Evolutionary conservation across 164 flowering plant genomes (phyloP), one percentile per base, ranked within the genome.

Genomic region (Umbellularia californica): DNA sequence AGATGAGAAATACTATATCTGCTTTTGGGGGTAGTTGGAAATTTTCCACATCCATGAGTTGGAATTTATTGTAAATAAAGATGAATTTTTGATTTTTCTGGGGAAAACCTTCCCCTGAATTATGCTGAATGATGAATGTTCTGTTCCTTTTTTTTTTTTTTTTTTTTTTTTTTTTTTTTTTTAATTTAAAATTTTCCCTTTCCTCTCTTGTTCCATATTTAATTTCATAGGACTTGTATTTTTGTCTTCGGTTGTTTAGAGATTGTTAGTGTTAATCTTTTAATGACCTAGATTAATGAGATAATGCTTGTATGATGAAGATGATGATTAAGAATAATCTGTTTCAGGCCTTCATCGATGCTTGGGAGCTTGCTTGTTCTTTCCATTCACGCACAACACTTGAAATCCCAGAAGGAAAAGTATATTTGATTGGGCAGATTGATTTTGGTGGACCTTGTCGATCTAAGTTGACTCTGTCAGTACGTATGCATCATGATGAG

Each of bases 361-460:
- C 90, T 25, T 96, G 99, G 98, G 76, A 86, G 68, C 60, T 52
- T 0, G 98, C 91, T 68, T 96, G 99, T 83, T 88, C 93, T 63
- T 78, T 33, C 30, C 65, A 82, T 10, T 80, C 70, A 6, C 70
- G 78, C 68, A 27, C 88, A 33, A 77, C 73, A 65, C 77, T 96
- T 68, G 70, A 85, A 69, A 69, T 94, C 69, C 91, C 93, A 25
- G 68, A 80, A 69, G 90, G 89, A 41, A 84, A 75, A 10, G 78
- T 75, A 28, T 91, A 76, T 74, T 80, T 87, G 73, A 84, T 94
- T 62, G 79, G 77, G 65, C 94, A 97, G 68, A 77, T 87, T 74
- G 84, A 87, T 79, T 84, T 96, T 77, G 82, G 80, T 64, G 97
- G 97, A 19, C 92, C 93, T 51, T 96, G 98, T 82, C 74, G 68